A percentile compares a stretch with the other conserved stretches of the same genome.
Evolutionary conservation across 495 filamentous ascomycete genomes (phyloP).

Genomic region (Ramalina intermedia): DNA sequence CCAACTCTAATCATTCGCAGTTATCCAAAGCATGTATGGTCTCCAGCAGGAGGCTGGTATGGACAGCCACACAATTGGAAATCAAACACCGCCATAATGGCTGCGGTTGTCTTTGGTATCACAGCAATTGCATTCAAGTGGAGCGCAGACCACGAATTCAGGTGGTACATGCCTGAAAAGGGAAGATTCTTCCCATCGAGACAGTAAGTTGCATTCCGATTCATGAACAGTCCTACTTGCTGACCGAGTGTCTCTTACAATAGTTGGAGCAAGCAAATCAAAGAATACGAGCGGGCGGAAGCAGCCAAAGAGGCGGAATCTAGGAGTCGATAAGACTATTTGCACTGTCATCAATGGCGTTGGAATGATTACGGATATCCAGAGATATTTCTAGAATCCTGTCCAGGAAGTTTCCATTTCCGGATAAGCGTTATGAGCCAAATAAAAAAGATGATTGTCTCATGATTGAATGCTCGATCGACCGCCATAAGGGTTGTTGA

Average conservation of each 20-base stretch:
- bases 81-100: slow-evolving; percentile 76
- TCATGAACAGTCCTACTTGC: background rate
- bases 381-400: too few relatives aligned
- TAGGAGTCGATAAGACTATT: slow-evolving; percentile 20
- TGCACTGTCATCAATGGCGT: background rate
- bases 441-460: too few relatives aligned
- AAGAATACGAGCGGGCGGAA: slow-evolving; percentile 62
- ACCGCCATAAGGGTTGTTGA: too few relatives aligned
- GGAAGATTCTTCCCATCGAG: slow-evolving; percentile 87
- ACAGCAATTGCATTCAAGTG: slow-evolving; percentile 59
- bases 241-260: background rate
- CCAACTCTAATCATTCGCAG: slow-evolving; percentile 27
- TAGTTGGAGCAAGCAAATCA: slow-evolving; percentile 88
- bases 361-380: background rate
- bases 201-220: slow-evolving; percentile 50
- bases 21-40: slow-evolving; percentile 99
- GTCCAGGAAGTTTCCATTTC: too few relatives aligned
- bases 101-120: slow-evolving; percentile 56
- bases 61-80: slow-evolving; percentile 89
- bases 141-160: slow-evolving; percentile 69
- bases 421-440: too few relatives aligned
- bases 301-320: slow-evolving; percentile 33
- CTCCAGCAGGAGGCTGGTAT: slow-evolving; percentile 96
- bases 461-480: too few relatives aligned
- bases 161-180: slow-evolving; percentile 73